Percentiles rank a stretch among this genome's conserved stretches.
Evolutionary conservation across 2,329 filamentous ascomycete species (phyloP).

Genomic region (Fusarium brachygibbosum): DNA sequence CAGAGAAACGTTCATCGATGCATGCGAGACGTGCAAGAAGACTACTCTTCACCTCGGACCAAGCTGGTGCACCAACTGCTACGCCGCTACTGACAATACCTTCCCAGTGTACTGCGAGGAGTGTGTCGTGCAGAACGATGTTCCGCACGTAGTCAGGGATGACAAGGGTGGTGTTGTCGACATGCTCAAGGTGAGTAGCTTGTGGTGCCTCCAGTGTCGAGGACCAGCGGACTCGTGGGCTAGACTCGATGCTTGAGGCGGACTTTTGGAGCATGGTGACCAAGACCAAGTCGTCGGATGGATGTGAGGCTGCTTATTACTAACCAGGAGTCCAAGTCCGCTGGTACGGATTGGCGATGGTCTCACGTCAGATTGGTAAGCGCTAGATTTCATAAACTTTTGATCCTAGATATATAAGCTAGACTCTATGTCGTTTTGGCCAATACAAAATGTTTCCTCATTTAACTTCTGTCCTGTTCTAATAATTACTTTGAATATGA

Average conservation of each 20-base stretch:
- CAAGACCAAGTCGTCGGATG: neutral
- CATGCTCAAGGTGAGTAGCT: slow-evolving; percentile 27
- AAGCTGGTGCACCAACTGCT: slow-evolving; percentile 38
- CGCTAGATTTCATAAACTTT: slow-evolving; percentile 7
- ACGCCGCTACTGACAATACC: neutral
- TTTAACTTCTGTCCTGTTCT: rapidly evolving
- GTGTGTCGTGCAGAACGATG: slow-evolving; percentile 9
- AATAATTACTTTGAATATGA: slow-evolving; percentile 15
- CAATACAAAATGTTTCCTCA: neutral
- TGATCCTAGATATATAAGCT: neutral
- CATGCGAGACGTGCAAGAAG: slow-evolving; percentile 5
- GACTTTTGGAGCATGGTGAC: neutral
- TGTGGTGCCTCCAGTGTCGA: slow-evolving; percentile 41
- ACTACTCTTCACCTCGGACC: slow-evolving; percentile 41
- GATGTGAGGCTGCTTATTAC: neutral
- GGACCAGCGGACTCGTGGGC: slow-evolving; percentile 32
- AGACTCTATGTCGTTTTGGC: rapidly evolving
- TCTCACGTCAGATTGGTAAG: slow-evolving; percentile 27
- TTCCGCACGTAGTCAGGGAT: slow-evolving; percentile 26
- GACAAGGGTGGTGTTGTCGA: slow-evolving; percentile 31
- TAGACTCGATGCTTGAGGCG: slow-evolving; percentile 1
- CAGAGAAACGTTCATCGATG: slow-evolving; percentile 17
- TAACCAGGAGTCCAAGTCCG: neutral
- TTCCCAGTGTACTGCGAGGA: slow-evolving; percentile 33
- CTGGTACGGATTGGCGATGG: neutral